Conservation (phyloP, 768 basidiomycete species). For the Glaciozyma antarctica region DNA sequence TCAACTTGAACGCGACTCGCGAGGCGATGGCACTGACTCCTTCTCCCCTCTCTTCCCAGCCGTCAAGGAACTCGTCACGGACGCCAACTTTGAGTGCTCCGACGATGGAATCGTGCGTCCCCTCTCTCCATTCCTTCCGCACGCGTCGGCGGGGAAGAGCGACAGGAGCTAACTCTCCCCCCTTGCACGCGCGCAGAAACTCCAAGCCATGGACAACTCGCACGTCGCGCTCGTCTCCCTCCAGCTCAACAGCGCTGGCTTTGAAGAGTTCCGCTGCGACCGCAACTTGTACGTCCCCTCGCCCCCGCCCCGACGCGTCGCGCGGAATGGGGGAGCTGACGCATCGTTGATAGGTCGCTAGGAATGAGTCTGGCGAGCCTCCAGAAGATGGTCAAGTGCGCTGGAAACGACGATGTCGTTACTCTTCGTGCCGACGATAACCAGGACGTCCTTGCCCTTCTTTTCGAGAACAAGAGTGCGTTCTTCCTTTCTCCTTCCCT, state of each 20-base stretch:
- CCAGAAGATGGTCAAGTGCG: slow-evolving; percentile 92
- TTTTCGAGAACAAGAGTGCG: slow-evolving; percentile 69
- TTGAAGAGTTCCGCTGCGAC: slow-evolving; percentile 85
- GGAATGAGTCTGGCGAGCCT: slow-evolving; percentile 78
- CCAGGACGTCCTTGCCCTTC: slow-evolving; percentile 73
- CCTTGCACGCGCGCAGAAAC: slow-evolving; percentile 45
- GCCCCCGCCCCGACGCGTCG: background rate
- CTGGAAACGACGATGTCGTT: slow-evolving; percentile 88
- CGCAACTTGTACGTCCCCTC: slow-evolving; percentile 56
- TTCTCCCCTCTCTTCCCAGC: slow-evolving; percentile 49
- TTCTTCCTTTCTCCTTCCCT: background rate
- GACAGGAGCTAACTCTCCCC: background rate
- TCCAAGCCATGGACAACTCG: slow-evolving; percentile 99
- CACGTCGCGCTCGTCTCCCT: slow-evolving; percentile 95
- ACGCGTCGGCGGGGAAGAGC: background rate
- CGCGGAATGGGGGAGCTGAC: background rate
- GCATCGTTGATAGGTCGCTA: slow-evolving; percentile 45
- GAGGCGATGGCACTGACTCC: background rate
- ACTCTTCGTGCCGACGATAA: slow-evolving; percentile 86
- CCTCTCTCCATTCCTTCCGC: background rate
- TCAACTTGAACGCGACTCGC: background rate
- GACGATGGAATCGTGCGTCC: slow-evolving; percentile 72
- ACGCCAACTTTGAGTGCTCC: slow-evolving; percentile 94
- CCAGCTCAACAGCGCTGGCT: slow-evolving; percentile 64
- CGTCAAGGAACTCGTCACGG: slow-evolving; percentile 93